Base-by-base conservation (phyloP, 1,284 basidiomycete species). In the Cryptococcus sp. region DNA sequence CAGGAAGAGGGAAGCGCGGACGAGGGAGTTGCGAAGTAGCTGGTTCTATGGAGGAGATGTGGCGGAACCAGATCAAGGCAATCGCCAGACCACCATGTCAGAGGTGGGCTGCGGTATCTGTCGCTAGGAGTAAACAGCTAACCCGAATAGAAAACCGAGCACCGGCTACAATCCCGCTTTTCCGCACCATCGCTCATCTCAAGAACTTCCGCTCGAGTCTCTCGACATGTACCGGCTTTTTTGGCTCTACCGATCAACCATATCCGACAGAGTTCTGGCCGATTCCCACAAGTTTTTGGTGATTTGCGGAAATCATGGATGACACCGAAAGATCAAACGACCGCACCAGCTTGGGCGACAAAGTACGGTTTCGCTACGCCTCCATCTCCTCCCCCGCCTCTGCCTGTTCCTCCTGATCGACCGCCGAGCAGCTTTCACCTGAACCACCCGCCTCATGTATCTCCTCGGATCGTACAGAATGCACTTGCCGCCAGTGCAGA, bases 31-130 rank as follows among this genome's bases (percentile, higher is more conserved):
- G 35, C 31, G 63, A 24, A 51, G 47, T 11, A 58, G 52, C 38
- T 65, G 63, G 62, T 62, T 63, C 40, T 59, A 62, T 38, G 63
- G 58, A 14, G 57, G 55, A 1, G 56, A 62, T 40, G 53, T 55
- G 7, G 31, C 26, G 7, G 38, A 43, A 28, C 28, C 7, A 7
- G 9, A 31, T 31, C 28, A 31, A 7, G 28, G 14, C 14, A 41
- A 45, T 35, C 41, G 18, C 5, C 36, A 45, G 26, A 9, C 26
- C 5, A 14, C 9, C 28, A 31, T 40, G 7, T 22, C 19, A 36
- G 38, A 16, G 38, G 19, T 25, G 11, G 23, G 22, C 18, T 6
- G 12, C 10, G 38, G 14, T n/a, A n/a, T n/a, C n/a, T n/a, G n/a
- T n/a, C n/a, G n/a, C n/a, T n/a, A n/a, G n/a, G n/a, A n/a, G n/a